phyloP scores from a whole-genome alignment of 2,329 filamentous ascomycete genomes.

The Cladorrhinum sp. region DNA sequence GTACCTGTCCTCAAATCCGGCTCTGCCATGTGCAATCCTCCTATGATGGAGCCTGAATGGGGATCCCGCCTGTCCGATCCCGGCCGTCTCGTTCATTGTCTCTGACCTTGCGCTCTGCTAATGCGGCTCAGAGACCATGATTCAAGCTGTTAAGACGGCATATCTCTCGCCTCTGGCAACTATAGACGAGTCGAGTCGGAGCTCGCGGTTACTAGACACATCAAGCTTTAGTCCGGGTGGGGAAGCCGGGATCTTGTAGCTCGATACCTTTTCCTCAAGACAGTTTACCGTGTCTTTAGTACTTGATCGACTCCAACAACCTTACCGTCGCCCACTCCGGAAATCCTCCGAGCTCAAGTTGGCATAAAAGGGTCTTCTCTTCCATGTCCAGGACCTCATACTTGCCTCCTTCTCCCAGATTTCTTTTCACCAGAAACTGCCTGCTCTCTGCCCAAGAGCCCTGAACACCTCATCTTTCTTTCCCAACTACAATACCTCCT shows the following conservation, averaged over 20 bases:
- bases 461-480: neutral
- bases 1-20: neutral
- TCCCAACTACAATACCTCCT: neutral
- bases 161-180: slow-evolving; percentile 9
- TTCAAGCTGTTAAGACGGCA: neutral
- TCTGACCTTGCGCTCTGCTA: slow-evolving; percentile 4
- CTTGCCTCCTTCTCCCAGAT: neutral
- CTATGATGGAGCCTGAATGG: neutral
- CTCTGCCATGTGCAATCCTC: neutral
- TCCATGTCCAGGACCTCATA: neutral
- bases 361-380: slow-evolving; percentile 3
- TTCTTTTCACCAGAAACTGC: neutral
- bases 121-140: slow-evolving; percentile 12
- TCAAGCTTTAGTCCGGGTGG: neutral
- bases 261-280: slow-evolving; percentile 6
- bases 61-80: slow-evolving; percentile 11
- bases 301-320: slow-evolving; percentile 4
- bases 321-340: slow-evolving; percentile 7
- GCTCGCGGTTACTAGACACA: slow-evolving; percentile 13
- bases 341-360: neutral
- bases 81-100: slow-evolving; percentile 9
- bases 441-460: neutral
- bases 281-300: slow-evolving; percentile 2
- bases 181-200: slow-evolving; percentile 14
- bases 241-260: neutral